Percentiles rank a stretch among this genome's conserved stretches.
Conservation (phyloP, 2,329 filamentous ascomycete genomes). For the Exophiala mesophila region DNA sequence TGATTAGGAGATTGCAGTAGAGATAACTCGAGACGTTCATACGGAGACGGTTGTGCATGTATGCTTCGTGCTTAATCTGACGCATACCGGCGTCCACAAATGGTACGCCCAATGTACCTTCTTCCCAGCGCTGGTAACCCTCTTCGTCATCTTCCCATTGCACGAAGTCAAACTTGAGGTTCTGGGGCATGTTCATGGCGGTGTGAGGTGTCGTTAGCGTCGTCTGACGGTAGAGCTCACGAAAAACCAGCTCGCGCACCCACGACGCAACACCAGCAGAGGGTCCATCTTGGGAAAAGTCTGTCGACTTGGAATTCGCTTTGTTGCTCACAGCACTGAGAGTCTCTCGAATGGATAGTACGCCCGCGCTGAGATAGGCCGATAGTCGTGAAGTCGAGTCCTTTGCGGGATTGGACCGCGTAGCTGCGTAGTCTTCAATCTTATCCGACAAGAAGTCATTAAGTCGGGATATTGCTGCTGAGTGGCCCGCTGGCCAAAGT, state of each 20-base stretch:
- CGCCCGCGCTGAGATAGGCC: slow-evolving; percentile 33
- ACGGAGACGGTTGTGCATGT: slow-evolving; percentile 50
- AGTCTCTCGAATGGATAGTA: slow-evolving; percentile 44
- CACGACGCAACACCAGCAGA: slow-evolving; percentile 39
- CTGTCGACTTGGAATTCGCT: slow-evolving; percentile 38
- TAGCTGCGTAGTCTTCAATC: slow-evolving; percentile 31
- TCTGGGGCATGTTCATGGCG: slow-evolving; percentile 48
- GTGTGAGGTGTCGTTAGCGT: slow-evolving; percentile 45
- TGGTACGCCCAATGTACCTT: slow-evolving; percentile 44
- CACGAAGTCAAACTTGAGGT: slow-evolving; percentile 49
- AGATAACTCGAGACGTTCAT: slow-evolving; percentile 49
- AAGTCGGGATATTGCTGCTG: slow-evolving; percentile 30
- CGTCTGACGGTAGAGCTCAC: slow-evolving; percentile 48
- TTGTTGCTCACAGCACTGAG: slow-evolving; percentile 39
- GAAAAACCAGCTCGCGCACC: slow-evolving; percentile 50
- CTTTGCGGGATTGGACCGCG: slow-evolving; percentile 31
- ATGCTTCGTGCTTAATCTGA: slow-evolving; percentile 45
- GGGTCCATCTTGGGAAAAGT: slow-evolving; percentile 39
- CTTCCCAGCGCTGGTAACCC: slow-evolving; percentile 46
- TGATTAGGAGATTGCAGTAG: slow-evolving; percentile 46
- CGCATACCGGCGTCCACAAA: slow-evolving; percentile 51
- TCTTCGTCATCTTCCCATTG: slow-evolving; percentile 49
- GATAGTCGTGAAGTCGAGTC: slow-evolving; percentile 34
- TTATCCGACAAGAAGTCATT: slow-evolving; percentile 31
- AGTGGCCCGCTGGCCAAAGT: slow-evolving; percentile 36